Conservation (phyloP, 1,284 basidiomycete species). For the Cerrena zonata region DNA sequence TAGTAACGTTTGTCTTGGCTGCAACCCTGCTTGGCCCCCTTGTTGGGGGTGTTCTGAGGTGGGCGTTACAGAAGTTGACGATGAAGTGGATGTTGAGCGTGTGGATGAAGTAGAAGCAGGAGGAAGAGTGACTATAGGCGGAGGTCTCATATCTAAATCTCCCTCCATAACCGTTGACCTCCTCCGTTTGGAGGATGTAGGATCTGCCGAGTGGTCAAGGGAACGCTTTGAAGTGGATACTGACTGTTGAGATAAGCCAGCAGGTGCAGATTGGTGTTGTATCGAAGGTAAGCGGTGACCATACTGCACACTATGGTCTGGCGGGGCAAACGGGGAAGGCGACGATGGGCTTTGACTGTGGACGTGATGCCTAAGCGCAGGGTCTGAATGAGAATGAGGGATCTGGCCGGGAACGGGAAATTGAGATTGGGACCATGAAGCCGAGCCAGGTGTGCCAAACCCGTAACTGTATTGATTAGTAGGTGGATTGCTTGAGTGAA, state of each 20-base stretch:
- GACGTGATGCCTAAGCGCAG: constrained; percentile 1
- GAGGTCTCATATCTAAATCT: background rate
- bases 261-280: background rate
- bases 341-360: background rate
- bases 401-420: constrained; percentile 3
- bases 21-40: constrained; percentile 3
- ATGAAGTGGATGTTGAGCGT: constrained; percentile 10
- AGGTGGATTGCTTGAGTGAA: background rate
- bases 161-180: constrained; percentile 12
- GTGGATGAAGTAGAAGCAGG: background rate
- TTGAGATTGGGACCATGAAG: background rate
- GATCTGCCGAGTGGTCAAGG: background rate
- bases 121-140: background rate
- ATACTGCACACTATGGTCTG: background rate
- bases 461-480: constrained; percentile 4
- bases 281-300: background rate
- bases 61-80: constrained; percentile 7
- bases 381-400: constrained; percentile 6
- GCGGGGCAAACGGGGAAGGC: background rate
- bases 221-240: background rate
- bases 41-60: constrained; percentile 9
- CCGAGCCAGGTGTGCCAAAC: background rate
- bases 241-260: background rate
- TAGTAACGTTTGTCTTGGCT: constrained; percentile 29
- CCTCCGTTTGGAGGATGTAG: background rate